Evolutionary conservation across 2,329 filamentous ascomycete genomes (phyloP), one percentile per base, ranked within the genome.

Genomic region (Tolypocladium cylindrosporum): DNA sequence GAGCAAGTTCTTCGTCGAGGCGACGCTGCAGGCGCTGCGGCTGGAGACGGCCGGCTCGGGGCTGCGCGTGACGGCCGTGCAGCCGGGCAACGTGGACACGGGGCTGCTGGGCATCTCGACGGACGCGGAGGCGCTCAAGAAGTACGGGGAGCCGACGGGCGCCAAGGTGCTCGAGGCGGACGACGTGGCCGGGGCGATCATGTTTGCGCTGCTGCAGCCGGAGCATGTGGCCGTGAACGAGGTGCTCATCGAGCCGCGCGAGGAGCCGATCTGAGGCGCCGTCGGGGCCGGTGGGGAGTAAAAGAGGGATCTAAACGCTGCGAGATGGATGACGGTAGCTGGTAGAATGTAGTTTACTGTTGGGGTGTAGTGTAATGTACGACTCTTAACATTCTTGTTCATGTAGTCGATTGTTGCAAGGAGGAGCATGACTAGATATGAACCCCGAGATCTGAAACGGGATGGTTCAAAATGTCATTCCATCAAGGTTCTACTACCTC

Each of bases 1-100:
- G 34, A 88, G 83, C 72, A 93, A 93, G 70, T 91, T 92, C 79
- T 93, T 93, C 68, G 88, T 93, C 57, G 89, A 93, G 70, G 89
- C 88, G 1, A 89, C 88, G 0, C 77, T 93, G n/a, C 89, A 92
- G 71, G 79, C 79, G 39, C 72, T 93, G 63, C 83, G 89, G 10
- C 73, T 92, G 9, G 89, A 93, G 77, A 92, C 88, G 0, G 89
- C 86, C 0, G 88, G 87, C 0, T 82, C 81, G 0, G 89, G 89
- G 0, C 72, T 93, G 54, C 79, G 88, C 2, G 88, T 93, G 45
- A 91, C 89, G 0, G 78, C 81, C 41, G 79, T 93, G 3, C 89
- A 93, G 74, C 89, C 89, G 0, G 89, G 89, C 0, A 92, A 93
- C 68, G 86, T 85, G 1, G 81, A 81, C 6, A 92, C 89, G 1